Percentiles rank a stretch among this genome's conserved stretches.
Conservation (phyloP, 768 basidiomycete species). For the Lactarius pseudohatsudake region DNA sequence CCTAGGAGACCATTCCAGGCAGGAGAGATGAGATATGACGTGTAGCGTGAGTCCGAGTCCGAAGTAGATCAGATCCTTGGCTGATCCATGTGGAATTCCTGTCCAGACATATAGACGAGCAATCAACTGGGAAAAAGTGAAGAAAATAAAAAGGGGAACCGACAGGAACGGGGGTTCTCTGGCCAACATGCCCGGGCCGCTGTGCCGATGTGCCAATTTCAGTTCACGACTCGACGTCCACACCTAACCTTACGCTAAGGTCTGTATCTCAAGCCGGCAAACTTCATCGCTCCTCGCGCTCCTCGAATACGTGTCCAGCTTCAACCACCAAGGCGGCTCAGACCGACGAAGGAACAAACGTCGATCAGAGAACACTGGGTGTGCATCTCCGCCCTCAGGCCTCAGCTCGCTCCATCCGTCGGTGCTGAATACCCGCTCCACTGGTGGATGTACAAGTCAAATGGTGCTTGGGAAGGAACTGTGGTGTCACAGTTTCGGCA, state of each 20-base stretch:
- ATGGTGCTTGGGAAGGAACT: background rate
- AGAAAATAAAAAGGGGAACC: background rate
- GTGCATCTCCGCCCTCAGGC: background rate
- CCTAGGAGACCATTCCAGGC: background rate
- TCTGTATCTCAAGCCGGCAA: background rate
- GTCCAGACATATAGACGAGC: background rate
- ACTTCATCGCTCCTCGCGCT: background rate
- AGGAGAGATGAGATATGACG: background rate
- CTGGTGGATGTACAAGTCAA: background rate
- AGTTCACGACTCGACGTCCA: too few species aligned
- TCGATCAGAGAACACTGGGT: background rate
- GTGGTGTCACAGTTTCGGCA: background rate
- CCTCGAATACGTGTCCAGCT: background rate
- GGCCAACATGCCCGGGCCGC: too few species aligned
- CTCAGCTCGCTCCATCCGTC: background rate
- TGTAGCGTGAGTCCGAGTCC: background rate
- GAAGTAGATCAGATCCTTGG: background rate
- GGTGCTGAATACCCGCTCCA: background rate
- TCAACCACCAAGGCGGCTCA: background rate
- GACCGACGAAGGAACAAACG: background rate
- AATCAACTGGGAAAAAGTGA: background rate
- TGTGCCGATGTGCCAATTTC: too few species aligned
- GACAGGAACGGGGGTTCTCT: background rate
- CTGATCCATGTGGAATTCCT: too few species aligned
- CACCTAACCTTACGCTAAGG: constrained; percentile 21